A percentile compares a stretch with the other conserved stretches of the same genome.
phyloP scores from a whole-genome alignment of 768 basidiomycete genomes.

The Daedaleopsis nitida region DNA sequence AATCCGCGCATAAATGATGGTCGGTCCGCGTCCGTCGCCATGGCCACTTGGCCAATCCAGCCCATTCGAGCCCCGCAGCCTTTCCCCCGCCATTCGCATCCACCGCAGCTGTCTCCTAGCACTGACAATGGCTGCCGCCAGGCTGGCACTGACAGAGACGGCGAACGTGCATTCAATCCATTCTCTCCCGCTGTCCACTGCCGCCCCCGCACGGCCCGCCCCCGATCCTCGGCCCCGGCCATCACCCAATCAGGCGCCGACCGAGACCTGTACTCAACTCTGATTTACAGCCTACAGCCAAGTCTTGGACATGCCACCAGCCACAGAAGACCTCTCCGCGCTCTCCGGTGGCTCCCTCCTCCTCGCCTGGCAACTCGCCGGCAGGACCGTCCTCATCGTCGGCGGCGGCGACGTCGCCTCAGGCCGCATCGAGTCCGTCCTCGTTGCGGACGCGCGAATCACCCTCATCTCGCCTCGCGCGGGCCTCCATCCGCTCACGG shows the following conservation, averaged over 20 bases:
- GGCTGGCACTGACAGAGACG: too few relatives aligned
- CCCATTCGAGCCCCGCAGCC: background rate
- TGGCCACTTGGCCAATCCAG: constrained; percentile 22
- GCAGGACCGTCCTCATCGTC: constrained; percentile 83
- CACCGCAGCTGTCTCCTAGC: background rate
- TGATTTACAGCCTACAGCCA: background rate
- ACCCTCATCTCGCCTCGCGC: constrained; percentile 72
- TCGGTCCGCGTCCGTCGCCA: constrained; percentile 20
- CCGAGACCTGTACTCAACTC: background rate
- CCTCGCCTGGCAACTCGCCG: constrained; percentile 90
- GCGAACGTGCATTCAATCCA: background rate
- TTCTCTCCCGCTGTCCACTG: constrained; percentile 3
- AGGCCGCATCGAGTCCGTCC: constrained; percentile 82
- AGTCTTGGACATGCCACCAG: too few relatives aligned
- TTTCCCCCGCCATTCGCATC: background rate
- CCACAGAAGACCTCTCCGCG: constrained; percentile 1
- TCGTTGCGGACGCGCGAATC: constrained; percentile 77
- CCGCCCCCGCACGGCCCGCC: too few relatives aligned
- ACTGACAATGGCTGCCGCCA: too few relatives aligned
- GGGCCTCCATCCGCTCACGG: constrained; percentile 66
- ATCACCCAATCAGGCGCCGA: constrained; percentile 2
- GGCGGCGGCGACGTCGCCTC: constrained; percentile 95
- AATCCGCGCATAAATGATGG: constrained; percentile 18
- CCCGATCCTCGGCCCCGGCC: constrained; percentile 12
- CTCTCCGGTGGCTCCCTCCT: constrained; percentile 75